phyloP scores from a whole-genome alignment of 148 eudicot genomes.

The Salicornia ramosissima region DNA sequence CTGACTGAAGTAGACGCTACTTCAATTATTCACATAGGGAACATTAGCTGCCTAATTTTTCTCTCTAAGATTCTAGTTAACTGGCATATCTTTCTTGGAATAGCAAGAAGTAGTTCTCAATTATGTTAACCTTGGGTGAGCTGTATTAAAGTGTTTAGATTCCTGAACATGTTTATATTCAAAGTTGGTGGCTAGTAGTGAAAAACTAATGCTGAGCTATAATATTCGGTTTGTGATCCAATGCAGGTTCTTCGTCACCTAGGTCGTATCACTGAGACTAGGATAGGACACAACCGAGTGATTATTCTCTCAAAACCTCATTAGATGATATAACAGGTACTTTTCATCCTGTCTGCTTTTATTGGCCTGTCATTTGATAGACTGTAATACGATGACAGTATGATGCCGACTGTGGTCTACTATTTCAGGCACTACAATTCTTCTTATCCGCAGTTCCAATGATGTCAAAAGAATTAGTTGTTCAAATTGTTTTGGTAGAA shows the following conservation, averaged over 20 bases:
- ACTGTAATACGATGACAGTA: background rate
- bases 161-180: background rate
- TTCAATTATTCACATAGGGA: background rate
- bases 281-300: constrained; percentile 82
- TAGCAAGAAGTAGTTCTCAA: background rate
- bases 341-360: background rate
- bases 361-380: background rate
- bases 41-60: background rate
- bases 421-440: constrained; percentile 11
- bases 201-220: background rate
- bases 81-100: background rate
- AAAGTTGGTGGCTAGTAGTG: background rate
- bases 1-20: too few relatives aligned
- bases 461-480: constrained; percentile 1
- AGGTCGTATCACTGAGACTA: constrained; percentile 76
- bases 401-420: background rate
- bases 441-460: background rate
- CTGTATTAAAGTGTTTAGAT: background rate
- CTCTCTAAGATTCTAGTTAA: background rate
- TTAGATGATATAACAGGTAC: constrained; percentile 22
- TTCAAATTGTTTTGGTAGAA: constrained; percentile 5
- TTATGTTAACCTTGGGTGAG: background rate
- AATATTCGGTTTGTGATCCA: background rate
- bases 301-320: constrained; percentile 63
- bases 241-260: constrained; percentile 86